These are phyloP conservation scores for Backusella macrospora DNA, from an alignment of 192 early-diverging fungal genomes.

Conservation along the genomic window DNA sequence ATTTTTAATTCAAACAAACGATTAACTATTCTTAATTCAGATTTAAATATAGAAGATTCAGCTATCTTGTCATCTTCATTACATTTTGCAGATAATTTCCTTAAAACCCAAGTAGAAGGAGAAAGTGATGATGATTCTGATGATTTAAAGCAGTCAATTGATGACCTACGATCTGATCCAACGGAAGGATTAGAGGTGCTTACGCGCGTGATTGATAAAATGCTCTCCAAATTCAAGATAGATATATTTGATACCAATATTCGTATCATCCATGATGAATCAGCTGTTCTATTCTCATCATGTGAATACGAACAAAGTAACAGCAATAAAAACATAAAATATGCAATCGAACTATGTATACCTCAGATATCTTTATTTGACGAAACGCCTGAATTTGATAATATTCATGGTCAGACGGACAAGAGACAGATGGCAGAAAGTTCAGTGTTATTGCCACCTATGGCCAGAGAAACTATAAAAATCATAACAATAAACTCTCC, in stretches of 20 bases:
- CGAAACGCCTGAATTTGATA: constrained; percentile 55
- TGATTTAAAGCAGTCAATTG: constrained; percentile 54
- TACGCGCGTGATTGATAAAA: constrained; percentile 81
- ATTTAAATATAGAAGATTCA: constrained; percentile 38
- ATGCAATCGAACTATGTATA: constrained; percentile 54
- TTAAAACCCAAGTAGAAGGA: constrained; percentile 63
- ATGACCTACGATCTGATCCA: constrained; percentile 31
- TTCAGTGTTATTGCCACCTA: constrained; percentile 41
- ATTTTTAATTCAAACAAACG: background rate
- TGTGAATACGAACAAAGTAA: background rate
- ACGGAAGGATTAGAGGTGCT: constrained; percentile 75
- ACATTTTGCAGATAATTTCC: constrained; percentile 87
- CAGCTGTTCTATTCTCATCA: constrained; percentile 34
- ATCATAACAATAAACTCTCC: constrained; percentile 52
- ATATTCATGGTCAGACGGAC: background rate
- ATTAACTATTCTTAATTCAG: background rate
- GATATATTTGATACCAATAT: constrained; percentile 58
- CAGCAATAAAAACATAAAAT: constrained; percentile 29
- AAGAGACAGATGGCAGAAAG: constrained; percentile 22
- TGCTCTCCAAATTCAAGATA: constrained; percentile 80
- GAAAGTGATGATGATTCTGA: constrained; percentile 64
- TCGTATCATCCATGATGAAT: constrained; percentile 49
- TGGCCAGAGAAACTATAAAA: constrained; percentile 51
- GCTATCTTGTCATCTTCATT: constrained; percentile 81
- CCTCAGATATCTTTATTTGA: constrained; percentile 58